These are phyloP conservation scores for Fusarium camptoceras DNA, from an alignment of 2,329 filamentous ascomycete species.

Conservation along the genomic window DNA sequence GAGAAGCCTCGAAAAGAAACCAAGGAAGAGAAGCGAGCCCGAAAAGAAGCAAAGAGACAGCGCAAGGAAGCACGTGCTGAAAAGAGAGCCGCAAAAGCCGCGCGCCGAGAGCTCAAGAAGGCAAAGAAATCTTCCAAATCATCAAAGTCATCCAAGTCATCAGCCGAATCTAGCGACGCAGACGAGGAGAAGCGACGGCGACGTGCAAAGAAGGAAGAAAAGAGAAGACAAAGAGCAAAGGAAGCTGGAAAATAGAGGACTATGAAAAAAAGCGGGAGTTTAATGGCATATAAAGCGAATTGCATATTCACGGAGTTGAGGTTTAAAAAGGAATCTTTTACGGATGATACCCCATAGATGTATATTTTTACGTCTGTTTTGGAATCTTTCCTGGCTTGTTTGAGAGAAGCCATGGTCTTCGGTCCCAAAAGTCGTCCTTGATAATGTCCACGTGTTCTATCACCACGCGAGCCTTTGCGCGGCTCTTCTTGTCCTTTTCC, in stretches of 20 bases:
- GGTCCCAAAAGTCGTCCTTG: slow-evolving; percentile 92
- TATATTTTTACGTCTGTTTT: slow-evolving; percentile 62
- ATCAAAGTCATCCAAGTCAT: slow-evolving; percentile 45
- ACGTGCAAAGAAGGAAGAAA: slow-evolving; percentile 58
- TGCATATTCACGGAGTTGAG: slow-evolving; percentile 47
- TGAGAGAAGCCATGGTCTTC: slow-evolving; percentile 84
- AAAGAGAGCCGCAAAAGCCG: slow-evolving; percentile 41
- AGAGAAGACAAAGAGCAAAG: slow-evolving; percentile 49
- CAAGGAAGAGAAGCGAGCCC: slow-evolving; percentile 57
- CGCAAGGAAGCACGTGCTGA: slow-evolving; percentile 46
- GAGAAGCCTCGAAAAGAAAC: slow-evolving; percentile 51
- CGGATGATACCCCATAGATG: slow-evolving; percentile 49
- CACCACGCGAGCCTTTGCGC: slow-evolving; percentile 82
- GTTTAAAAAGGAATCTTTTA: slow-evolving; percentile 35
- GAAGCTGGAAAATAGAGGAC: slow-evolving; percentile 34
- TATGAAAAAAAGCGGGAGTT: slow-evolving; percentile 16
- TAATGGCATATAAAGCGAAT: slow-evolving; percentile 28
- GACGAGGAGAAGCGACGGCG: slow-evolving; percentile 61
- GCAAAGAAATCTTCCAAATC: slow-evolving; percentile 45
- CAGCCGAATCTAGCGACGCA: slow-evolving; percentile 46
- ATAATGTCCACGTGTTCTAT: slow-evolving; percentile 94
- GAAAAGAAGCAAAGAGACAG: slow-evolving; percentile 50
- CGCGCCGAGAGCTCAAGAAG: slow-evolving; percentile 43
- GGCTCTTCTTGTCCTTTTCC: slow-evolving; percentile 85
- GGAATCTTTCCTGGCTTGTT: slow-evolving; percentile 78